A percentile compares a stretch with the other conserved stretches of the same genome.
These are phyloP conservation scores for Gaeumannomyces sp. DNA, from an alignment of 2,329 filamentous ascomycete genomes.

Conservation along the genomic window DNA sequence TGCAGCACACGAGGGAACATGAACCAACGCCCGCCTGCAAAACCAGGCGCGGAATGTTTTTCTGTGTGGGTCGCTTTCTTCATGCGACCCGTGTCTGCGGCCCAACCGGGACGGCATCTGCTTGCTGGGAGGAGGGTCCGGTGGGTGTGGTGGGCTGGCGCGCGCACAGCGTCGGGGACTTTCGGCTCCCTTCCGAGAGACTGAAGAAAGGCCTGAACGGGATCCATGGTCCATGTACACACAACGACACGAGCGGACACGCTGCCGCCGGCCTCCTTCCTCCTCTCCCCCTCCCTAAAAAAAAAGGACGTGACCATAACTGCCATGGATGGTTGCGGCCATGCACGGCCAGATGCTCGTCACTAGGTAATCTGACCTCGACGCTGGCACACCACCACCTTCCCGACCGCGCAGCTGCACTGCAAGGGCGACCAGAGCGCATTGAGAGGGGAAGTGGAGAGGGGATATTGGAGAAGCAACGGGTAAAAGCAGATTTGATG, in stretches of 20 bases:
- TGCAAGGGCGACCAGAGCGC: background rate
- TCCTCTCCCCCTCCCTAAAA: too few species aligned
- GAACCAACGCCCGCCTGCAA: too few species aligned
- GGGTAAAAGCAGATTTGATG: background rate
- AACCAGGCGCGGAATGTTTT: background rate
- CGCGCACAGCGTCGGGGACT: background rate
- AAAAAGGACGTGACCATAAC: too few species aligned
- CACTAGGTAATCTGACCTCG: background rate
- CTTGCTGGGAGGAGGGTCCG: background rate
- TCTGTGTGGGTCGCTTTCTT: background rate
- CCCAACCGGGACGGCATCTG: constrained; percentile 3
- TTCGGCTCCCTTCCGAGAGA: constrained; percentile 3
- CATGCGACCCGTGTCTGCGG: background rate
- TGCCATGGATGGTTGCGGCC: too few species aligned
- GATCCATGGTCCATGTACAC: background rate
- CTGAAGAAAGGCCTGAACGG: background rate
- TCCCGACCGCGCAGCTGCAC: background rate
- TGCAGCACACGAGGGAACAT: background rate
- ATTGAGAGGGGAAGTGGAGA: background rate
- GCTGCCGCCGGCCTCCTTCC: background rate
- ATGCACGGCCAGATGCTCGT: background rate
- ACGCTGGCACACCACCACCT: background rate
- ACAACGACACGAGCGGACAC: background rate
- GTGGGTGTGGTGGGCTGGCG: too few species aligned
- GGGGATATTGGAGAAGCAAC: background rate